Evolutionary conservation across 176 grass and related monocot genomes (phyloP).

Genomic region (Guadua angustifolia): DNA sequence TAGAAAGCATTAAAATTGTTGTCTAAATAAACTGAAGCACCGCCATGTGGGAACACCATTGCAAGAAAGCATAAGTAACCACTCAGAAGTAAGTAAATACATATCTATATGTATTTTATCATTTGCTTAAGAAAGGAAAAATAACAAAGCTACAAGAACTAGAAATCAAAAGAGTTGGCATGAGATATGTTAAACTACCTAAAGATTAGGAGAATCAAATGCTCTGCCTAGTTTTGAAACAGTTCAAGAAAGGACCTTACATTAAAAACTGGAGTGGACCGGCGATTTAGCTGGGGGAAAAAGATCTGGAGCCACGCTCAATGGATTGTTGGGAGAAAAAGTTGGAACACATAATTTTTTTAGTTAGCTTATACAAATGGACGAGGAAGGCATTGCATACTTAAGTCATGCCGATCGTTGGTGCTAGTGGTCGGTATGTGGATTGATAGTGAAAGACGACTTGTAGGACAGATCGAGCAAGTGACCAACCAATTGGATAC

Average conservation of each 20-base stretch:
- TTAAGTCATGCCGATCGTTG: slow-evolving; percentile 2
- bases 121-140: background rate
- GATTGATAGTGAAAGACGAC: slow-evolving; percentile 38
- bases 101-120: background rate
- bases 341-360: background rate
- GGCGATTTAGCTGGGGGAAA: background rate
- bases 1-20: no score
- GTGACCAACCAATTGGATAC: slow-evolving; percentile 32
- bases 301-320: background rate
- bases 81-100: slow-evolving; percentile 24
- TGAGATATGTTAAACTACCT: background rate
- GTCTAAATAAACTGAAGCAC: slow-evolving; percentile 96
- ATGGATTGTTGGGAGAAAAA: background rate
- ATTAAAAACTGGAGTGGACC: background rate
- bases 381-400: background rate
- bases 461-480: slow-evolving; percentile 25
- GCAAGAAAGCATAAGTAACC: slow-evolving; percentile 53
- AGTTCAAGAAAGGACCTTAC: background rate
- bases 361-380: background rate
- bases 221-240: background rate
- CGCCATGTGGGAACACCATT: slow-evolving; percentile 44
- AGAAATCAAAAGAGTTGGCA: background rate
- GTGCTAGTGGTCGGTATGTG: slow-evolving; percentile 25
- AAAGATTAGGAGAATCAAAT: background rate
- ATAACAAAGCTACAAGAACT: background rate